A percentile compares a stretch with the other conserved stretches of the same genome.
These are phyloP conservation scores for Mortierella alpina DNA, from an alignment of 192 early-diverging fungal species.

Conservation along the genomic window DNA sequence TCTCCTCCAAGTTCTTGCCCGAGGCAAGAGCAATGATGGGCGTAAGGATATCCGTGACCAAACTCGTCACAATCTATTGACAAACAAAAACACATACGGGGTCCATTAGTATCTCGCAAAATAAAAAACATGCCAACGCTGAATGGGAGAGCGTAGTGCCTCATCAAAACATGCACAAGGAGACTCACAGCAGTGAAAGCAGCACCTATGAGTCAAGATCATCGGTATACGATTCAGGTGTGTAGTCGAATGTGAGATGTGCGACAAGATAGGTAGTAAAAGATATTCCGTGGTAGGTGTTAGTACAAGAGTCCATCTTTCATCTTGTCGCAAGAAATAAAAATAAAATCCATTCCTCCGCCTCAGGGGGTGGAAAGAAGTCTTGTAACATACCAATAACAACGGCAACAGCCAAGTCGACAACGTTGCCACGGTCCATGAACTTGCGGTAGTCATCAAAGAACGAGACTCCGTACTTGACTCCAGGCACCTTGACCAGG, in stretches of 20 bases:
- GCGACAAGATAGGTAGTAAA: not conserved
- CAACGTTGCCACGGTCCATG: constrained; percentile 66
- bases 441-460: constrained; percentile 67
- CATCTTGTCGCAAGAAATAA: too few relatives aligned
- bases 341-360: not conserved
- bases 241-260: not conserved
- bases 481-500: constrained; percentile 43
- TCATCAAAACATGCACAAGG: not conserved
- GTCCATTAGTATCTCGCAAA: not conserved
- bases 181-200: constrained; percentile 52
- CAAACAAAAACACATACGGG: not conserved
- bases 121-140: constrained; percentile 17
- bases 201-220: constrained; percentile 21
- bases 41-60: constrained; percentile 66
- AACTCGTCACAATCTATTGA: constrained; percentile 48
- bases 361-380: too few relatives aligned
- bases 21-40: constrained; percentile 71
- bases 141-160: not conserved
- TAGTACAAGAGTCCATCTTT: too few relatives aligned
- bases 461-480: constrained; percentile 60
- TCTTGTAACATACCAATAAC: constrained; percentile 66
- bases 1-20: constrained; percentile 59
- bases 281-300: too few relatives aligned
- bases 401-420: constrained; percentile 75
- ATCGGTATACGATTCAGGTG: too few relatives aligned